Percentiles rank a stretch among this genome's conserved stretches.
phyloP scores from a whole-genome alignment of 202 grass and related monocot species.

The Alloteropsis angusta region DNA sequence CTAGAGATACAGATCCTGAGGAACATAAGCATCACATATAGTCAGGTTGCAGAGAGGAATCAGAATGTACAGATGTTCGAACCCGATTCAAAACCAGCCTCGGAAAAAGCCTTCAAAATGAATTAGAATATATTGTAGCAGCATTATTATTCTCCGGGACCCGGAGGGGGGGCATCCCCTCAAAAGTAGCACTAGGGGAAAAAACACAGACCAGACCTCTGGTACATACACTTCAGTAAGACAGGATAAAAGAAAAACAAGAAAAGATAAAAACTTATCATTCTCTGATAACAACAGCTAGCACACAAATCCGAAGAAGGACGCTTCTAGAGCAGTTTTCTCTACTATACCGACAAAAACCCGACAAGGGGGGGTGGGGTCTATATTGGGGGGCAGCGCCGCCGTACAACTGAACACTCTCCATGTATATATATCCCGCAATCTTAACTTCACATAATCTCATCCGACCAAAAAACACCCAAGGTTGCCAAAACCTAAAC shows the following conservation, averaged over 20 bases:
- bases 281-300: slow-evolving; percentile 47
- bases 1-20: slow-evolving; percentile 12
- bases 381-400: slow-evolving; percentile 36
- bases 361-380: slow-evolving; percentile 26
- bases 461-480: slow-evolving; percentile 43
- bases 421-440: slow-evolving; percentile 66
- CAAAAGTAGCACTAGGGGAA: slow-evolving; percentile 47
- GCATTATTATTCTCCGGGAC: slow-evolving; percentile 53
- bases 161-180: slow-evolving; percentile 35
- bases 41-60: slow-evolving; percentile 34
- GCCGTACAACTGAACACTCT: slow-evolving; percentile 70
- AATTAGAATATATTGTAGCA: slow-evolving; percentile 65
- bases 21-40: neutral
- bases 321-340: slow-evolving; percentile 51
- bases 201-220: slow-evolving; percentile 55
- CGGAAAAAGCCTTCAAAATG: slow-evolving; percentile 34
- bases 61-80: slow-evolving; percentile 31
- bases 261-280: slow-evolving; percentile 20
- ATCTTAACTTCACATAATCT: slow-evolving; percentile 75
- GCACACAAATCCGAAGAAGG: slow-evolving; percentile 32
- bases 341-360: slow-evolving; percentile 48
- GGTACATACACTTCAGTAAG: slow-evolving; percentile 56
- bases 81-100: slow-evolving; percentile 12
- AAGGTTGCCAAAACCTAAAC: slow-evolving; percentile 50
- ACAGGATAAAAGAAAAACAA: slow-evolving; percentile 13